Percentiles rank a stretch among this genome's conserved stretches.
phyloP scores from a whole-genome alignment of 2,329 filamentous ascomycete species.

The Gliomastix tumulicola region DNA sequence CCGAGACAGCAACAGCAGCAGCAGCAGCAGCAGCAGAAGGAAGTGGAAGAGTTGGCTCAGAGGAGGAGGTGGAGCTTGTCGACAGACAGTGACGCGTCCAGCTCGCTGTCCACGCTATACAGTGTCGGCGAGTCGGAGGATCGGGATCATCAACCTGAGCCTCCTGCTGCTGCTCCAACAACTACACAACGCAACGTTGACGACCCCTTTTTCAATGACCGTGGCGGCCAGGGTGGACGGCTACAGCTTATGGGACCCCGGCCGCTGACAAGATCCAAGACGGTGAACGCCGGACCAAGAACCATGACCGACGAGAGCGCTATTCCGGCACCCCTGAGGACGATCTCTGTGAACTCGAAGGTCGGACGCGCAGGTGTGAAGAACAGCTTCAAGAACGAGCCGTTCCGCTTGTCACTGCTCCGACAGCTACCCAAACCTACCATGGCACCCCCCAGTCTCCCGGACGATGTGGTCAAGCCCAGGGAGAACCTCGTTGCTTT shows the following conservation, averaged over 20 bases:
- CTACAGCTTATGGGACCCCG: neutral
- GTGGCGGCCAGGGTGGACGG: neutral
- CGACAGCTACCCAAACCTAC: too few species aligned
- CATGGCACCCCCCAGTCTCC: too few species aligned
- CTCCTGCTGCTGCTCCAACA: too few species aligned
- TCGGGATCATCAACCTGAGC: conserved; percentile 7
- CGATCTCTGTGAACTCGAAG: conserved; percentile 3
- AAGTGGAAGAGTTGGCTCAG: neutral
- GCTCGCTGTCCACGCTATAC: conserved; percentile 49
- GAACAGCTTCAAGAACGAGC: too few species aligned
- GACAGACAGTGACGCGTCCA: conserved; percentile 37
- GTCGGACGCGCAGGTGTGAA: too few species aligned
- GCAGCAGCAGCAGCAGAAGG: conserved; percentile 4
- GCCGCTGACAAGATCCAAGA: conserved; percentile 5
- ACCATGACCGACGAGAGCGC: conserved; percentile 1
- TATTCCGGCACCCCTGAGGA: conserved; percentile 6
- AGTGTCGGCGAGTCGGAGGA: conserved; percentile 44
- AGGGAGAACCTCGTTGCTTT: too few species aligned
- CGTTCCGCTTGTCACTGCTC: too few species aligned
- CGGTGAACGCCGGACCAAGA: conserved; percentile 2
- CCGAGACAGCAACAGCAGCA: conserved; percentile 8
- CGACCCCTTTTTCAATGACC: conserved; percentile 25
- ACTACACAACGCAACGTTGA: too few species aligned
- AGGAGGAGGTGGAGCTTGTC: conserved; percentile 19
- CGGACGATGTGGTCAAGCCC: too few species aligned